Percentiles rank a stretch among this genome's conserved stretches.
phyloP scores from a whole-genome alignment of 2,329 filamentous ascomycete species.

The Aspergillus versicolor region DNA sequence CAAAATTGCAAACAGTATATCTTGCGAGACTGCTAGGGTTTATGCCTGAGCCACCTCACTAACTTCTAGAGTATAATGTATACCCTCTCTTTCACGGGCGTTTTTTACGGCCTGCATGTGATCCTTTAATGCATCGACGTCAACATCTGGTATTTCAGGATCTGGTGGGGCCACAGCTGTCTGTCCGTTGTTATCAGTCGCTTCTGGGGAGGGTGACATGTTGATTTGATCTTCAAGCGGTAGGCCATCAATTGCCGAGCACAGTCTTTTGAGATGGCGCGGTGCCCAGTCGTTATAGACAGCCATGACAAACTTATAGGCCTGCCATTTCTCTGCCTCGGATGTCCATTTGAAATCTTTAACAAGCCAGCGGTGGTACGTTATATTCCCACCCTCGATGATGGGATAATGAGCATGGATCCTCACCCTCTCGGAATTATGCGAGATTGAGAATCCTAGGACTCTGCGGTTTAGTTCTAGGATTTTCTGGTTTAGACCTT shows the following conservation, averaged over 20 bases:
- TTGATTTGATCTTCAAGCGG: not conserved
- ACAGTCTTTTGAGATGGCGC: not conserved
- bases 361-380: not conserved
- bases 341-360: not conserved
- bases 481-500: too few relatives aligned
- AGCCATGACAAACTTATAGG: slow-evolving; percentile 8
- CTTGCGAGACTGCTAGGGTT: not conserved
- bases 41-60: not conserved
- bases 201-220: not conserved
- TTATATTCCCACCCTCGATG: not conserved
- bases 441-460: slow-evolving; percentile 5
- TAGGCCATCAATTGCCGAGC: not conserved
- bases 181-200: not conserved
- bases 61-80: not conserved
- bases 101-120: not conserved
- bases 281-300: slow-evolving; percentile 7
- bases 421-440: not conserved
- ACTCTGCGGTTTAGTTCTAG: slow-evolving; percentile 2
- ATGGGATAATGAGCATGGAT: slow-evolving; percentile 4
- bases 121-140: not conserved
- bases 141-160: not conserved
- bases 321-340: not conserved
- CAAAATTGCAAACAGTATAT: not conserved
- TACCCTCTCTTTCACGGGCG: not conserved
- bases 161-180: not conserved